phyloP scores from a whole-genome alignment of 768 basidiomycete species.

The Trametes cinnabarina region DNA sequence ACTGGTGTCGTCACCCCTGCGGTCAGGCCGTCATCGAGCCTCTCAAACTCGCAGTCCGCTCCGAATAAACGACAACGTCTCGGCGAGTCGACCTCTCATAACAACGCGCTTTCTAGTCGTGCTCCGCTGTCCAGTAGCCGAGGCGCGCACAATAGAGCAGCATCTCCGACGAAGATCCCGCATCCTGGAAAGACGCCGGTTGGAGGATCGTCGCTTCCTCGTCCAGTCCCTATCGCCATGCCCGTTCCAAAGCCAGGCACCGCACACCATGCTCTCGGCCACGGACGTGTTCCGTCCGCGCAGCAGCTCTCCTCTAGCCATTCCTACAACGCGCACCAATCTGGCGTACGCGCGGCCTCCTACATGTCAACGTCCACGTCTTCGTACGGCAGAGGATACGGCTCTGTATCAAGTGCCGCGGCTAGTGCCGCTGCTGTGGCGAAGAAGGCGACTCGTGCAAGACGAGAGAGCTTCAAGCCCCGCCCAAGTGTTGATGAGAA shows the following conservation, averaged over 20 bases:
- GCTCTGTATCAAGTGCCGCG: slow-evolving; percentile 10
- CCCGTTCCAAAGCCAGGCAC: slow-evolving; percentile 50
- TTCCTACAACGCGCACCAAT: slow-evolving; percentile 17
- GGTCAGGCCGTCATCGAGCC: slow-evolving; percentile 52
- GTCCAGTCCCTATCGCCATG: slow-evolving; percentile 45
- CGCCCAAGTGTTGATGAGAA: slow-evolving; percentile 65
- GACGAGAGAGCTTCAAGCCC: slow-evolving; percentile 82
- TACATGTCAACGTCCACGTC: slow-evolving; percentile 20
- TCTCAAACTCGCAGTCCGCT: slow-evolving; percentile 42
- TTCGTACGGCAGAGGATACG: slow-evolving; percentile 15
- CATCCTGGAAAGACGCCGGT: slow-evolving; percentile 34
- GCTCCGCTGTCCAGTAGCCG: slow-evolving; percentile 34
- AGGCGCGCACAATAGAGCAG: slow-evolving; percentile 26
- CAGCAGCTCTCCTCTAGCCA: slow-evolving; percentile 28
- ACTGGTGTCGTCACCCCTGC: slow-evolving; percentile 58
- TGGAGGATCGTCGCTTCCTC: slow-evolving; percentile 32
- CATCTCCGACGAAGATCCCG: slow-evolving; percentile 51
- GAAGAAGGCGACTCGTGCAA: slow-evolving; percentile 51
- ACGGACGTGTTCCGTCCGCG: slow-evolving; percentile 43
- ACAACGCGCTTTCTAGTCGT: slow-evolving; percentile 10
- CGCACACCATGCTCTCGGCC: slow-evolving; percentile 54
- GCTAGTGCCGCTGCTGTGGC: slow-evolving; percentile 28
- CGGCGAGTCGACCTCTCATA: slow-evolving; percentile 36
- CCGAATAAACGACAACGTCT: slow-evolving; percentile 66
- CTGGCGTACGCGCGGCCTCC: slow-evolving; percentile 17